Evolutionary conservation across 2,329 filamentous ascomycete genomes (phyloP).

Genomic region (Arthroderma uncinatum): DNA sequence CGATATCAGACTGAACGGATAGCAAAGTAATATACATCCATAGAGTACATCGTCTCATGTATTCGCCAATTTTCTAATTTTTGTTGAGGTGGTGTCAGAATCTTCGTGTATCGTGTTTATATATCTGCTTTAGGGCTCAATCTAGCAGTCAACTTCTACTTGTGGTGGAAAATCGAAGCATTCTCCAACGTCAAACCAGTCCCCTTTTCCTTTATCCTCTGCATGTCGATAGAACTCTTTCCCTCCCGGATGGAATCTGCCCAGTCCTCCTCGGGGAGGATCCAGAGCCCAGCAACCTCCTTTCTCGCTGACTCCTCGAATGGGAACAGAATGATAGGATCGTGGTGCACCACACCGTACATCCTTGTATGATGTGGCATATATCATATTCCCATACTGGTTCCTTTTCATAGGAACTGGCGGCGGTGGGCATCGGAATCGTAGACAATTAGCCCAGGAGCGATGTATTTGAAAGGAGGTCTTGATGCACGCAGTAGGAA

Average conservation of each 20-base stretch:
- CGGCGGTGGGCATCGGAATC: not conserved
- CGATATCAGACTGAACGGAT: too few species aligned
- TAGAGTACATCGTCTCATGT: too few species aligned
- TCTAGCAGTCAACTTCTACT: not conserved
- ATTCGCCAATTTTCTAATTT: too few species aligned
- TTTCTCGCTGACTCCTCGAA: not conserved
- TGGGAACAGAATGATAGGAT: not conserved
- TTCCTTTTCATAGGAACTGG: not conserved
- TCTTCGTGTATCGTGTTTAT: too few species aligned
- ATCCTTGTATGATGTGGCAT: not conserved
- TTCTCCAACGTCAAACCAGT: not conserved
- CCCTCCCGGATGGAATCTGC: not conserved
- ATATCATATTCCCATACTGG: not conserved
- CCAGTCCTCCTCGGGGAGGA: not conserved
- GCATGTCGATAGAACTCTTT: not conserved
- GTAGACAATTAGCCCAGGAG: not conserved
- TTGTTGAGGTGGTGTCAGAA: too few species aligned
- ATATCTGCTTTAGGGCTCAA: too few species aligned
- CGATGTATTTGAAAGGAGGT: slow-evolving; percentile 4
- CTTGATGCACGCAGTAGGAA: slow-evolving; percentile 1
- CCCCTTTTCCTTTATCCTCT: not conserved
- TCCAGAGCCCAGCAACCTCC: not conserved
- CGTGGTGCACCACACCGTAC: not conserved
- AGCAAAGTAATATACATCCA: too few species aligned
- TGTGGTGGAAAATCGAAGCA: not conserved